phyloP scores from a whole-genome alignment of 2,329 filamentous ascomycete species.

The Aspergillus sergii region DNA sequence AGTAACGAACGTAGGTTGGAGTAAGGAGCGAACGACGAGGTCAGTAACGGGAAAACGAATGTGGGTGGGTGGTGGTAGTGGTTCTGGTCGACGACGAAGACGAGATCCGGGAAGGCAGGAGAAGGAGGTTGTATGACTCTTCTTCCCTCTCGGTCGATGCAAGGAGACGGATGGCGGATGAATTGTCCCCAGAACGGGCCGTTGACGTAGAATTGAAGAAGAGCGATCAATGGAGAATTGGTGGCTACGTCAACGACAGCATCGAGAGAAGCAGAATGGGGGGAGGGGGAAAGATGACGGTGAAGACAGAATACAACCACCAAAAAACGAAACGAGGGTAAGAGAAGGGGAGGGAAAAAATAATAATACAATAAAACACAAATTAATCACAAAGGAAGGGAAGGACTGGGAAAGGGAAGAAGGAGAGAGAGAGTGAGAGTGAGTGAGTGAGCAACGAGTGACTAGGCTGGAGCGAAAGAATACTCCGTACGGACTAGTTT shows the following conservation, averaged over 20 bases:
- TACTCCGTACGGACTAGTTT: neutral
- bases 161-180: slow-evolving; percentile 20
- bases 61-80: slow-evolving; percentile 9
- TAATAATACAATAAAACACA: slow-evolving; percentile 1
- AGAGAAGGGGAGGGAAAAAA: slow-evolving; percentile 1
- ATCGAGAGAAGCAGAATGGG: slow-evolving; percentile 20
- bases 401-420: slow-evolving; percentile 5
- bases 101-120: neutral
- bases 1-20: slow-evolving; percentile 29
- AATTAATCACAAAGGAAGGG: neutral
- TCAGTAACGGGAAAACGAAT: slow-evolving; percentile 17
- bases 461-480: neutral
- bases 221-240: slow-evolving; percentile 9
- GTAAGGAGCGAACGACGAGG: slow-evolving; percentile 32
- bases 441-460: neutral
- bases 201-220: slow-evolving; percentile 28
- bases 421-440: neutral
- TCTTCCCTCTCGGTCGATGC: slow-evolving; percentile 12
- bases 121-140: slow-evolving; percentile 5
- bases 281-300: neutral
- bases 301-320: neutral
- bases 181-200: slow-evolving; percentile 27
- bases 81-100: slow-evolving; percentile 10
- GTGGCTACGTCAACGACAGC: slow-evolving; percentile 33
- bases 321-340: slow-evolving; percentile 1